phyloP scores from a whole-genome alignment of 495 filamentous ascomycete species.

The Penicillium crystallinum region DNA sequence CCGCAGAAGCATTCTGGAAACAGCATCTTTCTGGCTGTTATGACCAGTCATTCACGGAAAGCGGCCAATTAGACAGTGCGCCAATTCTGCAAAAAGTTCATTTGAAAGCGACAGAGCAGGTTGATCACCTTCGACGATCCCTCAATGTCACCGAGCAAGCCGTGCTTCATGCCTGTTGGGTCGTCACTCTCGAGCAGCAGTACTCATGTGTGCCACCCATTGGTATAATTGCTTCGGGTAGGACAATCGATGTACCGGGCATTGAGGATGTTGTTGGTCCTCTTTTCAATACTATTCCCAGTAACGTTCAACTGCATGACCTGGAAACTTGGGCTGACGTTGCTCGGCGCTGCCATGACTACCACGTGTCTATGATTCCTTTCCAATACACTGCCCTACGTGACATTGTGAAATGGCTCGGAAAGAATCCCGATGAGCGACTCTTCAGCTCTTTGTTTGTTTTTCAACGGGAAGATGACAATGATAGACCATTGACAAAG shows the following conservation, averaged over 20 bases:
- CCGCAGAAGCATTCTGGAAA: constrained; percentile 63
- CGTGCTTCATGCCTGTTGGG: constrained; percentile 36
- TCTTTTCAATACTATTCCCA: constrained; percentile 83
- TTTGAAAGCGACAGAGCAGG: constrained; percentile 9
- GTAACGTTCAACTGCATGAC: constrained; percentile 49
- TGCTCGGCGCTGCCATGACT: constrained; percentile 31
- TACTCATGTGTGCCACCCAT: constrained; percentile 26
- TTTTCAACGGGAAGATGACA: constrained; percentile 52
- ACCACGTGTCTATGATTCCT: constrained; percentile 36
- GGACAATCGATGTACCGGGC: constrained; percentile 45
- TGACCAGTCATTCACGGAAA: constrained; percentile 23
- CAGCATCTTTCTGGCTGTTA: constrained; percentile 43
- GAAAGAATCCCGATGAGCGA: constrained; percentile 29
- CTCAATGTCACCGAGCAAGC: constrained; percentile 41
- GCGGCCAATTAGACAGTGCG: neutral
- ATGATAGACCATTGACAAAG: constrained; percentile 12
- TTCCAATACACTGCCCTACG: constrained; percentile 43
- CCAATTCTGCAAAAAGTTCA: constrained; percentile 15
- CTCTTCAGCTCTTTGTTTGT: constrained; percentile 50
- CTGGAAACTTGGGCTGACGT: constrained; percentile 31
- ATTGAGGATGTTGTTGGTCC: constrained; percentile 72
- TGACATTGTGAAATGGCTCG: constrained; percentile 43
- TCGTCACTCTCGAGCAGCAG: constrained; percentile 32
- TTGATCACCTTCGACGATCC: constrained; percentile 21
- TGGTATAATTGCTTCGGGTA: constrained; percentile 43